Conservation (phyloP, 2,329 filamentous ascomycete species). For the Neofusicoccum laricinum region DNA sequence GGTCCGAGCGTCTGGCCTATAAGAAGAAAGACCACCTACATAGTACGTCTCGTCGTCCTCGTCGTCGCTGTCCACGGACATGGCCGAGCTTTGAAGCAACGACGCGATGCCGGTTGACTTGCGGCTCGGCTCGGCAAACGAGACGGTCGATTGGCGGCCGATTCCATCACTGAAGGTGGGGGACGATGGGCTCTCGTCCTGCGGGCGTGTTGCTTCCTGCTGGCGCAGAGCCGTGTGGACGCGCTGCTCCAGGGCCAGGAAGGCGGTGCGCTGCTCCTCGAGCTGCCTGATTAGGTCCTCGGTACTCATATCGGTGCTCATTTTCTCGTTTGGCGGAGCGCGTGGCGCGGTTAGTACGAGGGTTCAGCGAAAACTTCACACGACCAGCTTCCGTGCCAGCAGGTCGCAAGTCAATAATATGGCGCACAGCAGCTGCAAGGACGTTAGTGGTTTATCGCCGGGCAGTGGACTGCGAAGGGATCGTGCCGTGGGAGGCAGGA, state of each 20-base stretch:
- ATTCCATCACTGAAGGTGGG: conserved; percentile 4
- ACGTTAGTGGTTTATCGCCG: conserved; percentile 15
- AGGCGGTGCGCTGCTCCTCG: conserved; percentile 13
- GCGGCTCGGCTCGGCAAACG: conserved; percentile 11
- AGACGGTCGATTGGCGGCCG: conserved; percentile 12
- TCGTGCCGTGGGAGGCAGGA: conserved; percentile 8
- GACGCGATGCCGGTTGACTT: conserved; percentile 9
- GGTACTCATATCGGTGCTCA: conserved; percentile 17
- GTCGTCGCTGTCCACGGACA: conserved; percentile 35
- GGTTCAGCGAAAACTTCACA: background rate
- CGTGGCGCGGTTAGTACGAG: background rate
- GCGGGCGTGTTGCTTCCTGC: background rate
- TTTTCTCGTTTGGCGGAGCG: background rate
- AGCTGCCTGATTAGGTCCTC: conserved; percentile 16
- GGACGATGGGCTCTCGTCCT: background rate
- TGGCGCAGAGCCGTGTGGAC: conserved; percentile 12
- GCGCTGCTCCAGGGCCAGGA: conserved; percentile 16
- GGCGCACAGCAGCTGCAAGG: background rate
- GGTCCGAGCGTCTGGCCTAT: conserved; percentile 4
- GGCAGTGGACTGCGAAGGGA: background rate
- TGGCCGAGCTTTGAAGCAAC: conserved; percentile 27
- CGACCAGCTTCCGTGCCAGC: background rate
- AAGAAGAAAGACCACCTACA: conserved; percentile 17
- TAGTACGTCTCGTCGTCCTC: conserved; percentile 35
- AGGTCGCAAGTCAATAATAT: background rate